A percentile compares a stretch with the other conserved stretches of the same genome.
Conservation (phyloP, 768 basidiomycete species). For the Hysterangium stoloniferum region DNA sequence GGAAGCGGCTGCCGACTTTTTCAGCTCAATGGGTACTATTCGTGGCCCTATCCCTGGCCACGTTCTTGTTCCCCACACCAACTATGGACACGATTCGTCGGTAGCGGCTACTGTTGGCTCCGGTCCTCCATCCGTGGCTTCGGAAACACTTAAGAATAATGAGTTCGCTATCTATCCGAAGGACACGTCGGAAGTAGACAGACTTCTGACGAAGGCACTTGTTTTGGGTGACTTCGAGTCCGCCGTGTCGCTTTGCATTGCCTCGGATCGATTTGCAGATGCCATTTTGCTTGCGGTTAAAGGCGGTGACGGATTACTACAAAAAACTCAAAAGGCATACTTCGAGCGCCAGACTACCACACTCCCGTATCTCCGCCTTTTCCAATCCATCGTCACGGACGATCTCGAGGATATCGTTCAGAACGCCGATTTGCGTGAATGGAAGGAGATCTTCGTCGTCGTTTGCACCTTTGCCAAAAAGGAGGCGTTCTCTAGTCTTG, state of each 20-base stretch:
- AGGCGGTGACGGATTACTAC: conserved; percentile 81
- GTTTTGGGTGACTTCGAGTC: conserved; percentile 94
- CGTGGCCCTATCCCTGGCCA: conserved; percentile 28
- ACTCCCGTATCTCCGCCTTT: conserved; percentile 84
- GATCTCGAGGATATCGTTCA: conserved; percentile 93
- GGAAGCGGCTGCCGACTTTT: conserved; percentile 77
- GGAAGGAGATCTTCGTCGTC: conserved; percentile 96
- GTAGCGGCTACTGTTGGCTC: conserved; percentile 96
- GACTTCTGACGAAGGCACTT: conserved; percentile 84
- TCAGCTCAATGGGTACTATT: conserved; percentile 63
- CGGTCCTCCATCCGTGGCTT: conserved; percentile 69
- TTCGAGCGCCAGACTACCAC: conserved; percentile 74
- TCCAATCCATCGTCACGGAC: conserved; percentile 89
- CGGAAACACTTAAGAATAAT: conserved; percentile 62
- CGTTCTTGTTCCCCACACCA: conserved; percentile 69
- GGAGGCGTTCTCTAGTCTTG: conserved; percentile 80
- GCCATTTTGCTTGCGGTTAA: conserved; percentile 90
- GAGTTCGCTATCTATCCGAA: conserved; percentile 87
- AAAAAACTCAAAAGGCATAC: conserved; percentile 86
- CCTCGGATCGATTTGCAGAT: conserved; percentile 85
- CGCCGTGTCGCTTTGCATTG: conserved; percentile 87
- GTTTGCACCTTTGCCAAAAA: conserved; percentile 85
- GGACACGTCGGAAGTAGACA: conserved; percentile 82
- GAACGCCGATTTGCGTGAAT: conserved; percentile 90
- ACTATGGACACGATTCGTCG: conserved; percentile 76